A percentile compares a stretch with the other conserved stretches of the same genome.
Conservation (phyloP, 2,329 filamentous ascomycete species). For the Tothia fuscella region DNA sequence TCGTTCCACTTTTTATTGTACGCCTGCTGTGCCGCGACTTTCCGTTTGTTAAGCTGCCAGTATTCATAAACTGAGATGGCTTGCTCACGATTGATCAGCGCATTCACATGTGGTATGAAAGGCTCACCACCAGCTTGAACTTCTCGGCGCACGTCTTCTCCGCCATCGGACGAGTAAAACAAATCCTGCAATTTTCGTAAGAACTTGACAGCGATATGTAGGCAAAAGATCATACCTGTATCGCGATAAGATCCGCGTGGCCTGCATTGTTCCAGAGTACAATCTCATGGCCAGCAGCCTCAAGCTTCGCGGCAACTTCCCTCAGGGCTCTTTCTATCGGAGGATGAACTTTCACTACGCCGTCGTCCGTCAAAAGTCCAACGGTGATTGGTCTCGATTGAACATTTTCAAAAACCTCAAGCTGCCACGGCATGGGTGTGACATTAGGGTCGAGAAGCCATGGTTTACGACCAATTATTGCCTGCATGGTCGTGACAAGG, state of each 20-base stretch:
- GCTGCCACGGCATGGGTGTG: conserved; percentile 42
- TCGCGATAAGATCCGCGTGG: conserved; percentile 39
- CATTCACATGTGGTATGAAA: conserved; percentile 45
- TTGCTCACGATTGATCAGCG: conserved; percentile 39
- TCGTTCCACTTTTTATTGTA: conserved; percentile 49
- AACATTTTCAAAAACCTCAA: conserved; percentile 33
- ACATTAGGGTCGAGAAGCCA: conserved; percentile 35
- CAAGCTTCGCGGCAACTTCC: conserved; percentile 41
- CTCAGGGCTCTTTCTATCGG: conserved; percentile 14
- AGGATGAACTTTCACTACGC: conserved; percentile 14
- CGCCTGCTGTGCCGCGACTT: conserved; percentile 39
- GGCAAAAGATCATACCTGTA: conserved; percentile 28
- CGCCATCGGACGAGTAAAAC: conserved; percentile 40
- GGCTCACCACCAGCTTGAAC: conserved; percentile 46
- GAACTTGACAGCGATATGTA: background rate
- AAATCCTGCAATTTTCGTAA: conserved; percentile 17
- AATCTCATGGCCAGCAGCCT: conserved; percentile 39
- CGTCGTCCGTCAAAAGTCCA: conserved; percentile 15
- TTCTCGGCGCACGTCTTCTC: conserved; percentile 47
- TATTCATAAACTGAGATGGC: conserved; percentile 52
- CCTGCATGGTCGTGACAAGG: conserved; percentile 32
- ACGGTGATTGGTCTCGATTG: conserved; percentile 18
- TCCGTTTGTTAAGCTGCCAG: conserved; percentile 54
- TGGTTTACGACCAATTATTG: conserved; percentile 27
- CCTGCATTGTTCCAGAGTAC: conserved; percentile 44